Evolutionary conservation across 768 basidiomycete species (phyloP).

Genomic region (Sarcomyxa edulis): DNA sequence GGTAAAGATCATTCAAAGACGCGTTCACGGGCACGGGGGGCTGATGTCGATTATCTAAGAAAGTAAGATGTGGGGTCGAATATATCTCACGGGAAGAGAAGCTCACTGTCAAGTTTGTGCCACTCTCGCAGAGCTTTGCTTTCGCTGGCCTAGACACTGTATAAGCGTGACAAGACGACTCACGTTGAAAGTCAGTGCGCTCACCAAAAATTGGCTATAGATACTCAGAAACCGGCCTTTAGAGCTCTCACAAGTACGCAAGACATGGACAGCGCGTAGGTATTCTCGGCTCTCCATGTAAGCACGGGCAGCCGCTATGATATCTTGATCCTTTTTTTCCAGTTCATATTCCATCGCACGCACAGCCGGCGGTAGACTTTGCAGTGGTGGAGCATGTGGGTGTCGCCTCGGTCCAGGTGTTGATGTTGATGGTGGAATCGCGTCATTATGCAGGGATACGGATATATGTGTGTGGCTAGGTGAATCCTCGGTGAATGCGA

Average conservation of each 20-base stretch:
- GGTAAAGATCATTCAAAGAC: constrained; percentile 52
- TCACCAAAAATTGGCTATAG: constrained; percentile 85
- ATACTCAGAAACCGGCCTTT: constrained; percentile 72
- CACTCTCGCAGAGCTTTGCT: constrained; percentile 77
- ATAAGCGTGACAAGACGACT: constrained; percentile 6
- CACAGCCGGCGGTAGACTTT: constrained; percentile 25
- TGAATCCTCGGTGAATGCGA: constrained; percentile 31
- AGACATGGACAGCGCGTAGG: constrained; percentile 59
- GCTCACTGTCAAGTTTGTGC: constrained; percentile 77
- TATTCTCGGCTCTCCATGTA: constrained; percentile 79
- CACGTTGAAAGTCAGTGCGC: constrained; percentile 19
- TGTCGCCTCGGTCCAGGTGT: constrained; percentile 21
- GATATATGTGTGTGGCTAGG: constrained; percentile 26
- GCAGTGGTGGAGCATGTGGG: constrained; percentile 29
- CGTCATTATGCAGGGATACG: constrained; percentile 22
- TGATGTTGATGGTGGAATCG: constrained; percentile 14
- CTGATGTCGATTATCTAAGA: constrained; percentile 62
- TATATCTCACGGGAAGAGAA: not conserved
- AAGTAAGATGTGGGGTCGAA: not conserved
- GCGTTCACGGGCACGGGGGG: constrained; percentile 62
- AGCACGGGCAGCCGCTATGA: constrained; percentile 64
- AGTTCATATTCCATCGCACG: constrained; percentile 36
- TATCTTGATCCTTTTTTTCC: constrained; percentile 64
- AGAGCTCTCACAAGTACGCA: constrained; percentile 61
- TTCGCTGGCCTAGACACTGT: constrained; percentile 63